phyloP scores from a whole-genome alignment of 2,329 filamentous ascomycete genomes.

The Fusarium euwallaceae region DNA sequence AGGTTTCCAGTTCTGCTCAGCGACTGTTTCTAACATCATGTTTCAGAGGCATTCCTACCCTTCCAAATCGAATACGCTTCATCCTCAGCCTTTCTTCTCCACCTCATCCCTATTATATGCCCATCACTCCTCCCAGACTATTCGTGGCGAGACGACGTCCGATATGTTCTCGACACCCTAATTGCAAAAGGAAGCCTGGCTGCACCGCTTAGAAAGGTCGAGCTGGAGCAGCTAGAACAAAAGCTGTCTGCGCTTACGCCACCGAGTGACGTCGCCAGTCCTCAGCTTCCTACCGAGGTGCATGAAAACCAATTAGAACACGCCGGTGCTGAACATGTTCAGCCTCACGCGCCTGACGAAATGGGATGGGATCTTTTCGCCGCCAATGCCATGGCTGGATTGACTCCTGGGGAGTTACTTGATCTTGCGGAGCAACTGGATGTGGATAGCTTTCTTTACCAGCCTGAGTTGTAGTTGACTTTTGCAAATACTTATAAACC shows the following conservation, averaged over 20 bases:
- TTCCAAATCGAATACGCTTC: constrained; percentile 59
- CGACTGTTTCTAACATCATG: accelerated
- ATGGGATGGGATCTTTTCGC: constrained; percentile 51
- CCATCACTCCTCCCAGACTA: constrained; percentile 52
- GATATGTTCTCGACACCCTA: constrained; percentile 54
- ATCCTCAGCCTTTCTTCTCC: constrained; percentile 56
- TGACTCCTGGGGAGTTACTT: constrained; percentile 49
- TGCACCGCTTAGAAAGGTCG: constrained; percentile 53
- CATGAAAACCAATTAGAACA: background rate
- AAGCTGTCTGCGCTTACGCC: constrained; percentile 53
- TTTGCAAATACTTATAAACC: background rate
- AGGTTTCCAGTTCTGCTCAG: accelerated
- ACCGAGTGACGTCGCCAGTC: constrained; percentile 10
- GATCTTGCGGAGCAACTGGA: constrained; percentile 50
- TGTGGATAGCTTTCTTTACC: constrained; percentile 41
- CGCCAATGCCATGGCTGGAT: constrained; percentile 48
- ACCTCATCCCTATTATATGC: constrained; percentile 51
- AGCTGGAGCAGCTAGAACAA: constrained; percentile 54
- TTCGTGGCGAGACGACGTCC: constrained; percentile 53
- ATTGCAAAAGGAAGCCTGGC: constrained; percentile 54
- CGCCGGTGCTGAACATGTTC: background rate
- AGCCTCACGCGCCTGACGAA: constrained; percentile 23
- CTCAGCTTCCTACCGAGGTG: background rate
- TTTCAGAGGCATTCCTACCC: constrained; percentile 51
- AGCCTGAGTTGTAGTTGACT: constrained; percentile 21